Conservation (phyloP, 2,329 filamentous ascomycete genomes). For the Neonectria ditissima region DNA sequence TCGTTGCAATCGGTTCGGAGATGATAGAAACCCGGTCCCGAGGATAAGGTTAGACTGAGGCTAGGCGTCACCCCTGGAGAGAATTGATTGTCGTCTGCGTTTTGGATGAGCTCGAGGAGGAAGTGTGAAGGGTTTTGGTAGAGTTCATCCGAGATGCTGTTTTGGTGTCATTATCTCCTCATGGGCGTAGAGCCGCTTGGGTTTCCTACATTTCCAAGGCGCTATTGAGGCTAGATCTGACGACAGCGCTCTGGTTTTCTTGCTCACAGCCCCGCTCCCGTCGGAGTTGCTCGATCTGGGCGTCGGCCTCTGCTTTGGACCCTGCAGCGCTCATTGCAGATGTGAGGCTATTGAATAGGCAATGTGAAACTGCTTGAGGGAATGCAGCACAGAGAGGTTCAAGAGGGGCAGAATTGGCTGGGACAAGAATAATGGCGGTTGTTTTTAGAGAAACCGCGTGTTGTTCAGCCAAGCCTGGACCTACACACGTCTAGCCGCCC, state of each 20-base stretch:
- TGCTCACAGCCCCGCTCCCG: too few species aligned
- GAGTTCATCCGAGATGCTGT: slow-evolving; percentile 1
- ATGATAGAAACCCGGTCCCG: neutral
- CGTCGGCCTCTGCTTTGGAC: neutral
- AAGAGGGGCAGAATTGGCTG: too few species aligned
- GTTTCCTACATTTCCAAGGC: neutral
- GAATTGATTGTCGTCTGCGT: slow-evolving; percentile 20
- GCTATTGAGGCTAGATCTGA: too few species aligned
- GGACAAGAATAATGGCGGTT: too few species aligned
- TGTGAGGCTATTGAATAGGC: neutral
- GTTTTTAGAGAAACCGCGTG: too few species aligned
- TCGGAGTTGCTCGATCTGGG: neutral
- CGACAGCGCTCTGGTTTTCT: too few species aligned
- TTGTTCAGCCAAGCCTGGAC: too few species aligned
- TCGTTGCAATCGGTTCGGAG: slow-evolving; percentile 18
- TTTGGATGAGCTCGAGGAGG: slow-evolving; percentile 19
- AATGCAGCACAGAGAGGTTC: too few species aligned
- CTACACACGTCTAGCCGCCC: too few species aligned
- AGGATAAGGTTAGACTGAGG: neutral
- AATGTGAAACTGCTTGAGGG: too few species aligned
- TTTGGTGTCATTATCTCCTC: neutral
- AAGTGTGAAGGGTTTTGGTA: slow-evolving; percentile 14
- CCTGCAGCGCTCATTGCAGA: neutral
- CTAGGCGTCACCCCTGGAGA: neutral
- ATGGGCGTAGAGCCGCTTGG: neutral